These are phyloP conservation scores for Passalora sequoiae DNA, from an alignment of 2,329 filamentous ascomycete genomes.

Conservation along the genomic window DNA sequence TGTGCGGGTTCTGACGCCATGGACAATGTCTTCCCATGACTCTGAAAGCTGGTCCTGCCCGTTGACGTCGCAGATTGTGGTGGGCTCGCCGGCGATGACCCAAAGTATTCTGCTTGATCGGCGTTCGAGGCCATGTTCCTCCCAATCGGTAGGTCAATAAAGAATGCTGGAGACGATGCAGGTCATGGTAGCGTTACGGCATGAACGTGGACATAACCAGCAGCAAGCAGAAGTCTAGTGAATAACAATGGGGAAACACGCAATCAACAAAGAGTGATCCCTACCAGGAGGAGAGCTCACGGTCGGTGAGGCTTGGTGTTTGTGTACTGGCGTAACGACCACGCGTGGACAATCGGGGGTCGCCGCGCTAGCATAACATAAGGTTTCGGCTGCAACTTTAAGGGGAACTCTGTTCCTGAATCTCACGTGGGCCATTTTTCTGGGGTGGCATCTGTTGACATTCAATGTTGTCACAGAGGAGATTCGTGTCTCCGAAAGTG, in stretches of 20 bases:
- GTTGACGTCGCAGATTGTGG: constrained; percentile 13
- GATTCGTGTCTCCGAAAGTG: no score
- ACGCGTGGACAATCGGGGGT: no score
- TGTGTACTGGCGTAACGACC: no score
- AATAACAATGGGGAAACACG: neutral
- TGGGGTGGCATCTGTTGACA: no score
- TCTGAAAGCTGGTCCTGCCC: constrained; percentile 24
- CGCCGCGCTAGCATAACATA: no score
- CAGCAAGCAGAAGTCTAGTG: neutral
- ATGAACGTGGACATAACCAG: neutral
- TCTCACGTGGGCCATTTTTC: no score
- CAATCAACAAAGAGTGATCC: neutral
- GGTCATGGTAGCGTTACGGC: neutral
- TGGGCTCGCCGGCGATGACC: constrained; percentile 17
- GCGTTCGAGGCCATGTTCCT: constrained; percentile 7
- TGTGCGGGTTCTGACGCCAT: constrained; percentile 20
- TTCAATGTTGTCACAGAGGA: no score
- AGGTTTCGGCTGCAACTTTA: no score
- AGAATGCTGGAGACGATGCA: neutral
- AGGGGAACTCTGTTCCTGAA: no score
- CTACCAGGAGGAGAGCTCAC: neutral
- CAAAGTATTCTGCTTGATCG: constrained; percentile 7
- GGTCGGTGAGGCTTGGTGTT: neutral
- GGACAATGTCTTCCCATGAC: constrained; percentile 28
- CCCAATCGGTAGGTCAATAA: constrained; percentile 15